Evolutionary conservation across 257 asterid species (phyloP), one percentile per base, ranked within the genome.

Genomic region (Nicotiana benthamiana): DNA sequence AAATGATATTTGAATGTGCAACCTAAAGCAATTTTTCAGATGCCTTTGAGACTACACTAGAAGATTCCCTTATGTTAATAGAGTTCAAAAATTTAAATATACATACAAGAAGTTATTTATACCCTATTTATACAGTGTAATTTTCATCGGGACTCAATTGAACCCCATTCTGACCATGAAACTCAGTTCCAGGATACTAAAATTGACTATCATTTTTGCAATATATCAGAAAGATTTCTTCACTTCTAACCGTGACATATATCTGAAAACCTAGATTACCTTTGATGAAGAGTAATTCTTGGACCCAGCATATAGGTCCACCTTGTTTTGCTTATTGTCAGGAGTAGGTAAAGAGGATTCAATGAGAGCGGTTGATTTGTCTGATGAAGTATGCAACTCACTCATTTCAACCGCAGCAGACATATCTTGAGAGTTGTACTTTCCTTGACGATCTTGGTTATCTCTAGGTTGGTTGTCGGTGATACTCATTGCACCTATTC

Each of bases 311-410:
- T 13, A 43, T 13, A 24, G 15, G 60, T 72, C 78, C 60, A 2
- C 40, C 78, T 46, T 80, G 9, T 79, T 86, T 57, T 75, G 26
- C 84, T 84, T 86, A 80, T 78, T 75, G 82, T 82, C 85, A 76
- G 51, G 64, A 6, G 66, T 24, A 72, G 36, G 60, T 53, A 18
- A 22, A 52, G 70, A 68, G 63, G 72, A 54, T 26, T 79, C 52
- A 67, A 68, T 43, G 79, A 60, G 6, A 68, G 24, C 3, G 7
- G 26, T 57, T 27, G 43, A 57, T 62, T 52, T 27, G 32, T 24
- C 53, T 24, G 26, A 22, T 24, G 26, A 22, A 43, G 40, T 68
- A 20, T 59, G 79, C 9, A 52, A 40, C 16, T 54, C 57, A 67
- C 59, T 80, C 36, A 9, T 56, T 80, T 80, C 79, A 67, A 51